phyloP scores from a whole-genome alignment of 2,329 filamentous ascomycete species.

The Penicillium sp. region DNA sequence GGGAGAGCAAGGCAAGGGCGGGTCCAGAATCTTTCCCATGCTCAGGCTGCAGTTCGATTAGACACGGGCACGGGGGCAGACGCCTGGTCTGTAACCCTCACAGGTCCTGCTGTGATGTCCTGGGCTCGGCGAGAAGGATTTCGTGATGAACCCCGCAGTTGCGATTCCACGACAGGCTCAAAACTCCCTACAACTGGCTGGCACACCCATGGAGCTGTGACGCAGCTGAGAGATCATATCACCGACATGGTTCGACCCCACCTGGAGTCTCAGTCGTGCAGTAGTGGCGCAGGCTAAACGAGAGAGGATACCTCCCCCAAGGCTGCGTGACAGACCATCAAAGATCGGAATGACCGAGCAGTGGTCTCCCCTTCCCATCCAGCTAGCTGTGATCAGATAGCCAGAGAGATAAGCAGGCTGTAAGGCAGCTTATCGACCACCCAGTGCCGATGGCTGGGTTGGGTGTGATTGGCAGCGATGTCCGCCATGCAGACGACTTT shows the following conservation, averaged over 20 bases:
- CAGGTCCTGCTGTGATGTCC: too few relatives aligned
- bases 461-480: too few relatives aligned
- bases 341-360: slow-evolving; percentile 11
- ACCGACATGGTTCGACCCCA: slow-evolving; percentile 15
- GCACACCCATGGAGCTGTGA: slow-evolving; percentile 19
- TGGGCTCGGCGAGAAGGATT: not conserved
- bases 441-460: too few relatives aligned
- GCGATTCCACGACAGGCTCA: slow-evolving; percentile 9
- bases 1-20: not conserved
- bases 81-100: slow-evolving; percentile 1
- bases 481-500: not conserved
- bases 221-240: slow-evolving; percentile 21
- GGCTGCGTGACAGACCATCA: slow-evolving; percentile 1
- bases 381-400: too few relatives aligned
- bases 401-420: not conserved
- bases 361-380: not conserved
- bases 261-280: slow-evolving; percentile 6
- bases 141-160: slow-evolving; percentile 24
- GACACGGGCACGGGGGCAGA: slow-evolving; percentile 5
- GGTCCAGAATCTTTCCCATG: not conserved
- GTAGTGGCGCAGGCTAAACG: slow-evolving; percentile 9
- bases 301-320: not conserved
- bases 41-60: not conserved
- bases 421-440: too few relatives aligned
- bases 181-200: slow-evolving; percentile 15